Base-by-base conservation (phyloP, 2,329 filamentous ascomycete genomes). In the Aspergillus phoenicis region DNA sequence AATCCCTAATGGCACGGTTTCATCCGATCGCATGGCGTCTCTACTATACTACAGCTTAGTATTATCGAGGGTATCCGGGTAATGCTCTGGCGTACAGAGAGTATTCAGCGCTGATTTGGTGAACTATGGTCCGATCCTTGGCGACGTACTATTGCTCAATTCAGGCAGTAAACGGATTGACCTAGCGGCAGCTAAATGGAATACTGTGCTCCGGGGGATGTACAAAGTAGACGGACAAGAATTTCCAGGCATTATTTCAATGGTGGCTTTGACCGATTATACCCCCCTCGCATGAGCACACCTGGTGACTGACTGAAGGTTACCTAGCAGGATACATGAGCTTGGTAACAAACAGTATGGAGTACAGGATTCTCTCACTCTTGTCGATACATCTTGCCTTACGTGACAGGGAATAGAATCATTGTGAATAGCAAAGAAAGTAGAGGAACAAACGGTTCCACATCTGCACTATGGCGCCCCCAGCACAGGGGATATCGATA, bases 191-290 rank as follows among this genome's bases (percentile, higher is more conserved):
- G 57, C 22, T 24, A 11, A 52, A 58, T 64, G 60, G 62, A 64
- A 53, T 48, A 60, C 62, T 48, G 62, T 62, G 52, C 62, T 64
- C 62, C 62, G 60, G 26, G n/a, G 41, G 36, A 54, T 55, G 47
- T 53, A 30, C 28, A 30, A 11, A 11, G 28, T 30, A 26, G 8
- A 43, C 30, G 43, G 55, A 43, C 17, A 17, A 43, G 8, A 15
- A 20, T 20, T 15, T 47, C 20, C 30, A 22, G 13, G n/a, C 15
- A 33, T 24, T n/a, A 33, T 24, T 10, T 10, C 33, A 47, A 39
- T 47, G 52, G 28, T 11, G 13, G 22, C 36, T 54, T 28, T 28
- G 8, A 38, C 54, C 60, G 53, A 58, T 39, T 52, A 36, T 39
- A 36, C 24, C 26, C 58, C 33, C 28, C 26, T 57, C 58, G 55